phyloP scores from a whole-genome alignment of 2,329 filamentous ascomycete genomes.

The Trichoderma brevicompactum region DNA sequence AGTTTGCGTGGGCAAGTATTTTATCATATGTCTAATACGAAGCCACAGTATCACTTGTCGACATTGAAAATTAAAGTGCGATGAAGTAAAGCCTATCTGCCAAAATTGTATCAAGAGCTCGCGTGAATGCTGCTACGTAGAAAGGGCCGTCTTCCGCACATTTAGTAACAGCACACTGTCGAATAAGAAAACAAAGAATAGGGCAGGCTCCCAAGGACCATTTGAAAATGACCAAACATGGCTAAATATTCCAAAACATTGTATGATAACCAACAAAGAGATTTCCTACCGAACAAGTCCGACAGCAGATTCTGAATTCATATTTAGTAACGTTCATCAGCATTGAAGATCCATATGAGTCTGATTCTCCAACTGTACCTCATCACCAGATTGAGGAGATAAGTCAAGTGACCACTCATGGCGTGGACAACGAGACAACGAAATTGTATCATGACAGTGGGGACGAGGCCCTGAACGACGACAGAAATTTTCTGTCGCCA shows the following conservation, averaged over 20 bases:
- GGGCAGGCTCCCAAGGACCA: background rate
- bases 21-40: background rate
- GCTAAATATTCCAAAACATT: slow-evolving; percentile 1
- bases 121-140: slow-evolving; percentile 9
- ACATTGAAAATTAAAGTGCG: slow-evolving; percentile 16
- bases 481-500: background rate
- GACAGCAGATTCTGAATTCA: background rate
- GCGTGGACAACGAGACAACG: background rate
- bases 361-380: background rate
- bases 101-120: slow-evolving; percentile 11
- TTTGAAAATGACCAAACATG: slow-evolving; percentile 13
- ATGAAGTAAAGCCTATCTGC: slow-evolving; percentile 12
- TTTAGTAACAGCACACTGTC: background rate
- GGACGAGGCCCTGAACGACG: background rate
- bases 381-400: background rate
- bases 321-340: slow-evolving; percentile 12
- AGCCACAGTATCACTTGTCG: slow-evolving; percentile 9
- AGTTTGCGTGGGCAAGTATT: background rate
- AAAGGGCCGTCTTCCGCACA: slow-evolving; percentile 9
- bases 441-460: background rate
- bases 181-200: background rate
- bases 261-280: background rate
- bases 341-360: slow-evolving; percentile 18
- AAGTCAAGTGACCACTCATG: background rate
- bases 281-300: background rate